Base-by-base conservation (phyloP, 768 basidiomycete genomes). In the Grammothele lineata region DNA sequence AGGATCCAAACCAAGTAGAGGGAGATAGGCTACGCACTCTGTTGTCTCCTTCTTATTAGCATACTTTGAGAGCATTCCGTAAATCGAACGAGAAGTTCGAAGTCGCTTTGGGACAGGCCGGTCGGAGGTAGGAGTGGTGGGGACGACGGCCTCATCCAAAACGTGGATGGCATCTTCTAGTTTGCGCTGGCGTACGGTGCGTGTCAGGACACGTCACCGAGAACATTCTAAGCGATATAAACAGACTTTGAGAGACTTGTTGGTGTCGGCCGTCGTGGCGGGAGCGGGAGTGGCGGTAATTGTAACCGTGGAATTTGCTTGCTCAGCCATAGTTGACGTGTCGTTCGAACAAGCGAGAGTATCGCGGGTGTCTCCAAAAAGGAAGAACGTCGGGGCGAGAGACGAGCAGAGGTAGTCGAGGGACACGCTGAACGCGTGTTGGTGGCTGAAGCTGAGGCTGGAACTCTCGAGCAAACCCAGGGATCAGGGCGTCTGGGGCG, bases 1-100 rank as follows among this genome's bases (percentile, higher is more conserved):
- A 34, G 27, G 37, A 19, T 36, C 8, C 35, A 8, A 32, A 37
- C 39, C 34, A 5, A 21, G 27, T 17, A 37, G n/a, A n/a, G n/a
- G 26, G 40, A 6, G 23, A 34, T 30, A 23, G 22, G 35, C 1
- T 27, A 60, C 63, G 60, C 61, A 64, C 61, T 69, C 60, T 38
- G 59, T 66, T 9, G 70, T 43, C 47, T 75, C 73, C 57, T 74
- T 82, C 57, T 73, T 79, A 34, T 85, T 77, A 4, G 84, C 84
- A 60, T 90, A 87, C 66, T 88, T 91, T 37, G 84, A 76, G 36
- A 92, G 71, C 2, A 85, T 85, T 1, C 87, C 82, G 62, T 90
- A 92, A 3, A 92, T 60, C 1, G 86, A 83, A 12, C 73, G 80
- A 40, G 71, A 61, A 5, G 76, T 70, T 18, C 70, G 65, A 36